These are phyloP conservation scores for Psidium guajava DNA, from an alignment of 345 rosid genomes.

Conservation along the genomic window DNA sequence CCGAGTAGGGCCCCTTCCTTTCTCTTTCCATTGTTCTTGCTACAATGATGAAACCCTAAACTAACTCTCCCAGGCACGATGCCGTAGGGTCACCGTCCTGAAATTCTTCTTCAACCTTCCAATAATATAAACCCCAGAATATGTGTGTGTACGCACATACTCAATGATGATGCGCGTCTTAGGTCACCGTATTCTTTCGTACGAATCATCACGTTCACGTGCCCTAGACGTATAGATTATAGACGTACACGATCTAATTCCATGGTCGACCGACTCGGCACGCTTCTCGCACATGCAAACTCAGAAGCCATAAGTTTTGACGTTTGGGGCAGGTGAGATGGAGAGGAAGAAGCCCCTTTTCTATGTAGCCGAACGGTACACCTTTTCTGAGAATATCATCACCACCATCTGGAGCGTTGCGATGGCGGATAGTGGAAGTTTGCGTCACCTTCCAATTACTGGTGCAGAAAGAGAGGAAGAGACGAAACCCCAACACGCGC, in stretches of 20 bases:
- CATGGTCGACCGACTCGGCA: neutral
- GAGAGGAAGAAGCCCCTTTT: neutral
- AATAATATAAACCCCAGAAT: neutral
- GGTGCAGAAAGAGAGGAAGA: neutral
- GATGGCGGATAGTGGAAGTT: neutral
- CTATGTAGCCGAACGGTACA: neutral
- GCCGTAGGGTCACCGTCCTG: neutral
- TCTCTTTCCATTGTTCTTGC: slow-evolving; percentile 2
- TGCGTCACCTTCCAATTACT: neutral
- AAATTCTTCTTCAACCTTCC: neutral
- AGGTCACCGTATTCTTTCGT: neutral
- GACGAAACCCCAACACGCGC: neutral
- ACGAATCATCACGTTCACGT: neutral
- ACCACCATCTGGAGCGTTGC: neutral
- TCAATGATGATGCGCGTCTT: neutral
- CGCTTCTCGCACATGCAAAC: neutral
- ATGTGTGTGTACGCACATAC: neutral
- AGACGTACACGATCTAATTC: neutral
- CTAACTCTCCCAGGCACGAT: neutral
- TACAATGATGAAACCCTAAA: slow-evolving; percentile 12
- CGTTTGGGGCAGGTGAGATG: neutral
- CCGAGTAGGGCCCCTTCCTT: slow-evolving; percentile 6
- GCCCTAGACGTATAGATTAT: neutral
- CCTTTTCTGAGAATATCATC: neutral
- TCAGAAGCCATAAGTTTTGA: neutral